A percentile compares a stretch with the other conserved stretches of the same genome.
These are phyloP conservation scores for Cyclotella atomus DNA, from an alignment of 108 stramenopile genomes.

Conservation along the genomic window DNA sequence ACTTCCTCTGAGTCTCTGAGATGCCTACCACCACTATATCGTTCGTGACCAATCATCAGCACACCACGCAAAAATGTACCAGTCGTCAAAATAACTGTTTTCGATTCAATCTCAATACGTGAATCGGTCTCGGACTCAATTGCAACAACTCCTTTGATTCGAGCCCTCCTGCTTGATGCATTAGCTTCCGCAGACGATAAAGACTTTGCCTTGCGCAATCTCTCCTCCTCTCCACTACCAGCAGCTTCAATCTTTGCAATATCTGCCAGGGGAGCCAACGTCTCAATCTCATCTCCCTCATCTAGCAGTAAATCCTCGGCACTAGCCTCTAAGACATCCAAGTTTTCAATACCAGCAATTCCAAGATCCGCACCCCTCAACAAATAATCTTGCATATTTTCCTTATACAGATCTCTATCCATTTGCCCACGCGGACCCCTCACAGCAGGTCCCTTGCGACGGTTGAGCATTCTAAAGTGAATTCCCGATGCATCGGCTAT, in stretches of 20 bases:
- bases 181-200: slow-evolving; percentile 44
- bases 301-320: slow-evolving; percentile 95
- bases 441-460: slow-evolving; percentile 92
- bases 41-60: slow-evolving; percentile 82
- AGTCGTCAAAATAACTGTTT: slow-evolving; percentile 94
- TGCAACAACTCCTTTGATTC: slow-evolving; percentile 79
- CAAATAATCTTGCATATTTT: slow-evolving; percentile 75
- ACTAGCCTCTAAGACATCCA: slow-evolving; percentile 83
- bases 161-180: slow-evolving; percentile 50
- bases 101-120: slow-evolving; percentile 56
- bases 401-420: slow-evolving; percentile 96
- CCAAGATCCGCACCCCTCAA: slow-evolving; percentile 6
- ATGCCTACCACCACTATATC: slow-evolving; percentile 93
- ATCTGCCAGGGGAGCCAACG: slow-evolving; percentile 55
- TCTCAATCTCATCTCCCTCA: slow-evolving; percentile 59
- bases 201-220: slow-evolving; percentile 37
- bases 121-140: slow-evolving; percentile 69
- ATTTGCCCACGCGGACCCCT: slow-evolving; percentile 93
- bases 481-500: slow-evolving; percentile 93
- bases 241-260: slow-evolving; percentile 16
- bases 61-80: slow-evolving; percentile 97
- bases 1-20: slow-evolving; percentile 91
- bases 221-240: slow-evolving; percentile 19
- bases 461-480: slow-evolving; percentile 95
- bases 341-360: slow-evolving; percentile 71